Base-by-base conservation (phyloP, 164 flowering plant species). In the Nymphaea colorata region DNA sequence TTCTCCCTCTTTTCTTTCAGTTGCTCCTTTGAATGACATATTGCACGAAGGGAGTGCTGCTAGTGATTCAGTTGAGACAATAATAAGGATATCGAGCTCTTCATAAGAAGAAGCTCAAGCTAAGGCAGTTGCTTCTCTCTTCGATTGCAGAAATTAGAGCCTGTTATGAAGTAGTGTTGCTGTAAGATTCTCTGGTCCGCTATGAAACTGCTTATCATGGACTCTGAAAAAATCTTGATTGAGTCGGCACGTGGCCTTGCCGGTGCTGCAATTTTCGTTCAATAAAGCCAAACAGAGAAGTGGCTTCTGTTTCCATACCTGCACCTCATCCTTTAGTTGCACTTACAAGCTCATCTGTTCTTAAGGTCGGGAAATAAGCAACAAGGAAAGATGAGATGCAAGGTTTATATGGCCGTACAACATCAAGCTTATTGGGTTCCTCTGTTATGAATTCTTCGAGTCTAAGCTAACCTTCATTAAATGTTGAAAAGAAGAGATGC, bases 51-150 rank as follows among this genome's bases (percentile, higher is more conserved):
- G 98, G 12, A 86, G 89, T 85, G 97, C 99, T 72, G 85, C 98
- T 43, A 95, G 88, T 81, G 97, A 95, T 85, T 96, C 98, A 63
- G 76, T 92, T 67, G 97, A 92, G 78, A 92, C 98, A 14, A 88
- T 95, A 87, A 83, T 95, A 61, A 89, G 80, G 68, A 70, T 91
- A 70, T 78, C 92, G 81, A 83, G 85, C 75, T 87, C 94, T 14
- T 71, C 83, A 59, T 85, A 78, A 66, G 98, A 90, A 73, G 99
- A 95, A 70, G 90, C 99, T 72, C 99, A 86, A 77, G 92, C 93
- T 15, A 90, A 88, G 79, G 88, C 99, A 57, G 94, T 95, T 62
- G 91, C 97, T 73, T 93, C 83, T 70, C 84, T 95, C 70, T 95
- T 87, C 76, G 78, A 85, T 70, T 59, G 71, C 41, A 78, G 99